Evolutionary conservation across 1,284 basidiomycete genomes (phyloP).

Genomic region (Apiotrichum siamense): DNA sequence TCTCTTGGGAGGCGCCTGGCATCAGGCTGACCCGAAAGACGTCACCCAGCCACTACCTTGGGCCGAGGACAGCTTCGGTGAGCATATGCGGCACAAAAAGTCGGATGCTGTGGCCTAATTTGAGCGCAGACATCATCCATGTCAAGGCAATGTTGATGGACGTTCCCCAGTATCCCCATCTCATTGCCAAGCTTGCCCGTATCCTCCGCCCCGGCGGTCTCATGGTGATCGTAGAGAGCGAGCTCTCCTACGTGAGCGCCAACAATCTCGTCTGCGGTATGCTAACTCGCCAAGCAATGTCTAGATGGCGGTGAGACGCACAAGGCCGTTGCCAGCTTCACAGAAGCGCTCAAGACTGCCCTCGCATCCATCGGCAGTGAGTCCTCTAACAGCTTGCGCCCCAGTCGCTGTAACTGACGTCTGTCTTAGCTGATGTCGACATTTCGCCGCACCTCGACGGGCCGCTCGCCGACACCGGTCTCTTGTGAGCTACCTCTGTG

Average conservation of each 20-base stretch:
- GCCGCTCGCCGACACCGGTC: constrained; percentile 21
- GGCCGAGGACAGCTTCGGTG: constrained; percentile 26
- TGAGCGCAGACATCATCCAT: constrained; percentile 41
- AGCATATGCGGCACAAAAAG: too few relatives aligned
- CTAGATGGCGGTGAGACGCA: constrained; percentile 4
- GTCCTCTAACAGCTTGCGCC: not conserved
- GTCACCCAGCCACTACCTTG: constrained; percentile 27
- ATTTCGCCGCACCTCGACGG: constrained; percentile 18
- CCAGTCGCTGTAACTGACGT: not conserved
- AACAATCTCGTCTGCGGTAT: not conserved
- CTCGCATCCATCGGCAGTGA: constrained; percentile 20
- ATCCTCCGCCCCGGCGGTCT: constrained; percentile 35
- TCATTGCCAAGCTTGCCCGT: constrained; percentile 34
- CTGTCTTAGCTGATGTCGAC: constrained; percentile 21
- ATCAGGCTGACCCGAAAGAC: constrained; percentile 17
- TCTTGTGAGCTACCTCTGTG: constrained; percentile 26
- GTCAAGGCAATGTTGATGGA: constrained; percentile 34
- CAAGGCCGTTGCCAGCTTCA: constrained; percentile 16
- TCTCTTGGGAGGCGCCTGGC: not conserved
- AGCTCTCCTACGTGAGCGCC: constrained; percentile 31
- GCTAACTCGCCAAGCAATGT: constrained; percentile 3
- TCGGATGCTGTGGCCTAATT: too few relatives aligned
- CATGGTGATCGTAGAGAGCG: constrained; percentile 38
- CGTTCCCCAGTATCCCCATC: constrained; percentile 27
- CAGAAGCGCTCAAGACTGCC: constrained; percentile 24